Conservation (phyloP, 257 asterid species). For the Primulina tabacum region DNA sequence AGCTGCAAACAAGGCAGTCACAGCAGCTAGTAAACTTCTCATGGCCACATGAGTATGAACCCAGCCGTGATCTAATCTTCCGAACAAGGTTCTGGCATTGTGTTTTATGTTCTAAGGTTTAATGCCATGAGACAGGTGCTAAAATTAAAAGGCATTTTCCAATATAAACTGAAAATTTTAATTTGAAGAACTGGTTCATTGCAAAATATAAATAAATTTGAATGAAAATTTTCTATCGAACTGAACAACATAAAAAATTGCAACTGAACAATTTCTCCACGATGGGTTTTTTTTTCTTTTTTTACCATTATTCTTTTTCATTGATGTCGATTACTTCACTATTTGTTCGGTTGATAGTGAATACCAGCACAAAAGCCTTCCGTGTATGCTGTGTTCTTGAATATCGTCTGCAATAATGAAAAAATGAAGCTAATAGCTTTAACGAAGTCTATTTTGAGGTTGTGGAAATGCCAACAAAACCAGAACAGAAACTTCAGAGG, state of each 20-base stretch:
- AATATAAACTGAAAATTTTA: background rate
- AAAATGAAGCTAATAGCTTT: background rate
- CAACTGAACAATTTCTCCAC: slow-evolving; percentile 21
- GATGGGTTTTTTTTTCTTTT: background rate
- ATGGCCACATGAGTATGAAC: no score
- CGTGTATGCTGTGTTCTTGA: slow-evolving; percentile 80
- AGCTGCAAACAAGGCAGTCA: slow-evolving; percentile 48
- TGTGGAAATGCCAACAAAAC: background rate
- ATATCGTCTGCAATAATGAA: slow-evolving; percentile 48
- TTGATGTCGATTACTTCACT: slow-evolving; percentile 27
- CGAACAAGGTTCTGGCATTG: no score
- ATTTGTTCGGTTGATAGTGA: slow-evolving; percentile 39
- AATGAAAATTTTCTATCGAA: slow-evolving; percentile 1
- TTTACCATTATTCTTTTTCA: slow-evolving; percentile 5
- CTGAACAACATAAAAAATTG: slow-evolving; percentile 8
- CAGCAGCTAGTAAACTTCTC: slow-evolving; percentile 30
- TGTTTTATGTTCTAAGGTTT: background rate
- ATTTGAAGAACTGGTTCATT: slow-evolving; percentile 9
- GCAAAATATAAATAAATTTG: background rate
- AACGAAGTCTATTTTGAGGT: slow-evolving; percentile 1
- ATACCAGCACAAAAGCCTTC: slow-evolving; percentile 75
- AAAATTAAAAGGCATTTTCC: background rate
- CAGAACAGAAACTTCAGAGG: background rate
- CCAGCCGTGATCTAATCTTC: no score
- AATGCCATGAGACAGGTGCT: no score